Base-by-base conservation (phyloP, 2,329 filamentous ascomycete genomes). In the Aureobasidium melanogenum region DNA sequence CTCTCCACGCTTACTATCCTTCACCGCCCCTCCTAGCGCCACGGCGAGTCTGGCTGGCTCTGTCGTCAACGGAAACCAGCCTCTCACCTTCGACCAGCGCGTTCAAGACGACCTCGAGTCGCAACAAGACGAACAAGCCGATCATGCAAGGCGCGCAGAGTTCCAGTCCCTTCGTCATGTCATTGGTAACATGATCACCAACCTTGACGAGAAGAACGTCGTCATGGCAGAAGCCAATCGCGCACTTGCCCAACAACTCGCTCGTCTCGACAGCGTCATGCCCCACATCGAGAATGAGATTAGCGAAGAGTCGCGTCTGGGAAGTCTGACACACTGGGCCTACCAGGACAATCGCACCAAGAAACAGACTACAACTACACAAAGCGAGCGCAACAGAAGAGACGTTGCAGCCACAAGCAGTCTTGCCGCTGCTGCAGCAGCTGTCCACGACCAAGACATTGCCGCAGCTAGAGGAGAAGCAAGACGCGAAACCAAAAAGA, bases 131-230 rank as follows among this genome's bases (percentile, higher is more conserved):
- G 72, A 74, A 51, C 73, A 76, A 58, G 72, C 74, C n/a, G 87
- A 88, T 68, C 72, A 88, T 46, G 82, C 81, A 57, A 84, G 87
- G 65, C 85, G 90, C 66, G 84, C 88, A 69, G 79, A 92, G 44
- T 96, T 93, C 71, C 84, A 86, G 68, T 86, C 90, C 63, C 85
- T 93, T 58, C 87, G 91, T 39, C 81, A 85, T 68, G 87, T 88
- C 66, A 87, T 96, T 57, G 84, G 88, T 66, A 88, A 92, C 67
- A 88, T 97, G 80, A 84, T 97, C 47, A 85, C 91, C 51, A 93
- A 92, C 1, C 82, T 97, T 39, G 94, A 99, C 70, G 94, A 99
- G 76, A 99, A 99, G 77, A 96, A 97, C 67, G 92, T 97, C 67
- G 94, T 99, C 67, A 88, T 97, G 61, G 88, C 89, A 39, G 95